Percentiles rank a stretch among this genome's conserved stretches.
phyloP scores from a whole-genome alignment of 2,329 filamentous ascomycete species.

The Xylariaceae sp. region DNA sequence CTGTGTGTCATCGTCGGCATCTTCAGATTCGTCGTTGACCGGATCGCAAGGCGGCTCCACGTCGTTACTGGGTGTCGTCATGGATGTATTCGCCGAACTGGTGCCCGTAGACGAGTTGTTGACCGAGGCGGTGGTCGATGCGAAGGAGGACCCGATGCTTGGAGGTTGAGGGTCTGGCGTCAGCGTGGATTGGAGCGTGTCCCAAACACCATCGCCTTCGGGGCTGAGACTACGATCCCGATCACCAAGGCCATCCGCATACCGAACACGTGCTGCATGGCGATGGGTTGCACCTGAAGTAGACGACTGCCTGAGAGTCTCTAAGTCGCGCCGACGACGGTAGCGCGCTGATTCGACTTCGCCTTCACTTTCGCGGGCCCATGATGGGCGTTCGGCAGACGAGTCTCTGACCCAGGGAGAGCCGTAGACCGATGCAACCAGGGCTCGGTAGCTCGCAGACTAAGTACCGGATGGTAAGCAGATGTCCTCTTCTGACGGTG shows the following conservation, averaged over 20 bases:
- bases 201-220: conserved; percentile 64
- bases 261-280: conserved; percentile 3
- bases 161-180: conserved; percentile 76
- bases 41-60: conserved; percentile 45
- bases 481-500: too few relatives aligned
- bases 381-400: too few relatives aligned
- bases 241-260: conserved; percentile 72
- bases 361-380: background rate
- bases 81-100: conserved; percentile 43
- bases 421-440: too few relatives aligned
- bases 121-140: conserved; percentile 54
- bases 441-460: too few relatives aligned
- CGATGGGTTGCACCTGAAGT: background rate
- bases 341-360: background rate
- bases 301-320: too few relatives aligned
- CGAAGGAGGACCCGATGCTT: conserved; percentile 77
- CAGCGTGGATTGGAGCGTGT: conserved; percentile 73
- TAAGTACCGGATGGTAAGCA: too few relatives aligned
- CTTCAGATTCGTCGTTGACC: conserved; percentile 51
- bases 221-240: conserved; percentile 77
- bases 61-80: conserved; percentile 38
- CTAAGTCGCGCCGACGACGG: too few relatives aligned
- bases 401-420: too few relatives aligned
- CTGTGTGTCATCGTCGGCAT: conserved; percentile 45
- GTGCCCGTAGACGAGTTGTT: conserved; percentile 34